Evolutionary conservation across 1,139 yeast genomes (phyloP).

Genomic region (Arxiozyma bovina): DNA sequence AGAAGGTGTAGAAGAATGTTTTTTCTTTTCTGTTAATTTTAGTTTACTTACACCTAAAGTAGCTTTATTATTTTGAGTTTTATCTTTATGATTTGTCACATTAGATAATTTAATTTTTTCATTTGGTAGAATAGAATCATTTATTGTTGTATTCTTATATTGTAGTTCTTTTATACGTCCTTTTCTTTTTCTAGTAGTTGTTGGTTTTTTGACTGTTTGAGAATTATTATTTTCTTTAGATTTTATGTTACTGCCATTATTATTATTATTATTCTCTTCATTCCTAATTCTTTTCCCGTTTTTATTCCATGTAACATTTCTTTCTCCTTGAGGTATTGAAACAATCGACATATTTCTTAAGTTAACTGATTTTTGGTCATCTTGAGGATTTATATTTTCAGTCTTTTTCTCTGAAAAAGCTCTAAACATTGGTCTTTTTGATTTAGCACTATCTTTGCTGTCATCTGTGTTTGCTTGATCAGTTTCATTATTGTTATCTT

Average conservation of each 20-base stretch:
- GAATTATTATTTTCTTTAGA: background rate
- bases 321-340: conserved; percentile 1
- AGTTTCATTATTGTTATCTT: background rate
- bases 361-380: background rate
- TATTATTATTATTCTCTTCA: background rate
- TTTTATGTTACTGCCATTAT: background rate
- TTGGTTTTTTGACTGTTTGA: background rate
- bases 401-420: conserved; percentile 10
- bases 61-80: background rate
- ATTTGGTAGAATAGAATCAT: background rate
- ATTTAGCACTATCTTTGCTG: background rate
- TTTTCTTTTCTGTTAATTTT: background rate
- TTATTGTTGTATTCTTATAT: background rate
- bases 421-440: conserved; percentile 6
- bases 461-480: background rate
- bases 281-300: conserved; percentile 24
- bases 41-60: background rate
- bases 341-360: background rate
- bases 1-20: background rate
- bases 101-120: background rate
- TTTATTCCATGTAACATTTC: conserved; percentile 29
- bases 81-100: background rate
- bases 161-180: background rate
- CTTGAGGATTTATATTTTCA: background rate
- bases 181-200: background rate